Base-by-base conservation (phyloP, 139 green algal genomes). In the Tetradesmus lagerheimii region DNA sequence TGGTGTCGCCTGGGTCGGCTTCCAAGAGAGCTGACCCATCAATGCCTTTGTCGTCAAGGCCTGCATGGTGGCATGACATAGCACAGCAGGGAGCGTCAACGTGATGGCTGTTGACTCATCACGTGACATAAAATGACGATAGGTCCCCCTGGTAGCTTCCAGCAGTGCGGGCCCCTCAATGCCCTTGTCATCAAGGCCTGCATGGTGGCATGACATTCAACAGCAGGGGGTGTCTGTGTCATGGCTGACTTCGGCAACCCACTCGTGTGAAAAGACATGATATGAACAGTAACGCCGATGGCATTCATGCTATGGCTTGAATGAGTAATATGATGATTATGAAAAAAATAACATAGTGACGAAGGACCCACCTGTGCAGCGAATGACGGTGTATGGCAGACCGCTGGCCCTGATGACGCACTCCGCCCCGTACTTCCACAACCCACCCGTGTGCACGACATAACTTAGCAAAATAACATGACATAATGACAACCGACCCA, bases 201-300 rank as follows among this genome's bases (percentile, higher is more conserved):
- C 0, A n/a, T n/a, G n/a, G n/a, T n/a, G n/a, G n/a, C n/a, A n/a
- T n/a, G n/a, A n/a, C n/a, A n/a, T n/a, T n/a, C n/a, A n/a, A n/a
- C n/a, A n/a, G n/a, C n/a, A n/a, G n/a, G n/a, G n/a, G n/a, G n/a
- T n/a, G n/a, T 98, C 96, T 1, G 94, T 94, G 81, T 89, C 86
- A 82, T 97, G n/a, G n/a, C n/a, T n/a, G n/a, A 98, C 93, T 98
- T 98, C 80, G 93, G 91, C 1, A 94, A 89, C 80, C 92, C 95
- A 11, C 94, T 94, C 0, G 96, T 96, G 90, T n/a, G n/a, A n/a
- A n/a, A n/a, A n/a, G n/a, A n/a, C n/a, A 98, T 98, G 31, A n/a
- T n/a, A n/a, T n/a, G n/a, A n/a, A n/a, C n/a, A n/a, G n/a, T n/a
- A n/a, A n/a, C n/a, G n/a, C n/a, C n/a, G n/a, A n/a, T n/a, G n/a